phyloP scores from a whole-genome alignment of 1,284 basidiomycete genomes.

The Ceratobasidium theobromae region DNA sequence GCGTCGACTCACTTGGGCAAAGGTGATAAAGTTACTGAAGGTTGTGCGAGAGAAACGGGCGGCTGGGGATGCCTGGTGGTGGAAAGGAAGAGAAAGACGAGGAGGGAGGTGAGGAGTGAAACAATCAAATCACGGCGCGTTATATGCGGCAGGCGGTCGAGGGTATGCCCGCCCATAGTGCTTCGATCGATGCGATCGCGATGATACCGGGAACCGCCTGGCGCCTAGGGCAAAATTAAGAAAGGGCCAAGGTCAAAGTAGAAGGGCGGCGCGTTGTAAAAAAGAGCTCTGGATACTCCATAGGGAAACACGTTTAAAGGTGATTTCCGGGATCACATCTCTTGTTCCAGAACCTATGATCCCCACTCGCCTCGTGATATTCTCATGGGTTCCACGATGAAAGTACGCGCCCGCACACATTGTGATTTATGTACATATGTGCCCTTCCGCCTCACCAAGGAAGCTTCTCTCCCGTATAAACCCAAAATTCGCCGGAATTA shows the following conservation, averaged over 20 bases:
- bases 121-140: slow-evolving; percentile 22
- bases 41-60: background rate
- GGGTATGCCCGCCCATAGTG: slow-evolving; percentile 13
- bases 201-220: slow-evolving; percentile 5
- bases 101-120: slow-evolving; percentile 21
- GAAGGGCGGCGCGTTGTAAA: background rate
- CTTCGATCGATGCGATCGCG: slow-evolving; percentile 25
- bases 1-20: slow-evolving; percentile 3
- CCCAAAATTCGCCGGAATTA: background rate
- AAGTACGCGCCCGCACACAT: background rate
- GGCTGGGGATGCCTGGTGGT: slow-evolving; percentile 17
- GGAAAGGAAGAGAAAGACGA: slow-evolving; percentile 8
- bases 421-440: background rate
- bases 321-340: background rate
- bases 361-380: slow-evolving; percentile 1
- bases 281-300: slow-evolving; percentile 11
- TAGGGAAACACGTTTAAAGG: background rate
- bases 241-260: background rate
- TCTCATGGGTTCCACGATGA: background rate
- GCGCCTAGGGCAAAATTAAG: background rate
- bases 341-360: background rate
- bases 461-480: background rate
- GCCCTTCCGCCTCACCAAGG: background rate
- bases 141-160: slow-evolving; percentile 29
- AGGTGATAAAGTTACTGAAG: slow-evolving; percentile 6